phyloP scores from a whole-genome alignment of 768 basidiomycete species.

The Phanerochaete carnosa region DNA sequence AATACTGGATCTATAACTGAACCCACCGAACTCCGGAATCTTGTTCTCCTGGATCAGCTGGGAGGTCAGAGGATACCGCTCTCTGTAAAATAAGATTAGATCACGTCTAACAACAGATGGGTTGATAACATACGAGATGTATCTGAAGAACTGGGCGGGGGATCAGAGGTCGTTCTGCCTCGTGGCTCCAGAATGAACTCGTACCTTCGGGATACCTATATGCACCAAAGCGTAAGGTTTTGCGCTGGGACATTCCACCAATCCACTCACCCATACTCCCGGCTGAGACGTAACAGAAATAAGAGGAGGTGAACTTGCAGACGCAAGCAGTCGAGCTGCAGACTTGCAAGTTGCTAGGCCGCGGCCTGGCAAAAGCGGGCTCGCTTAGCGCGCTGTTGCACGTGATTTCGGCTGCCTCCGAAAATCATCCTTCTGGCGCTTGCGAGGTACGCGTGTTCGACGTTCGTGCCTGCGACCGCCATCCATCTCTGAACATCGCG shows the following conservation, averaged over 20 bases:
- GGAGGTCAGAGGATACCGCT: conserved; percentile 97
- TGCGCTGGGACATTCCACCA: neutral
- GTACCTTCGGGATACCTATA: conserved; percentile 48
- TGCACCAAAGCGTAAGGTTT: neutral
- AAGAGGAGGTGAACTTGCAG: neutral
- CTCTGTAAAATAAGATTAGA: conserved; percentile 44
- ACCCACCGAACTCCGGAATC: conserved; percentile 94
- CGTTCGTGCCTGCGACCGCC: too few relatives aligned
- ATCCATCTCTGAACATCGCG: too few relatives aligned
- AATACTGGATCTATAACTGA: neutral
- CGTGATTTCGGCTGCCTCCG: neutral
- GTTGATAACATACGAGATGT: conserved; percentile 70
- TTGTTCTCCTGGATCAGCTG: conserved; percentile 98
- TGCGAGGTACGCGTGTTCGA: neutral
- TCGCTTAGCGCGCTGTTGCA: neutral
- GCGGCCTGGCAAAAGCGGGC: neutral
- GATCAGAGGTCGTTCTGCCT: neutral
- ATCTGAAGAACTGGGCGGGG: conserved; percentile 82
- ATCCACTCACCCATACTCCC: neutral
- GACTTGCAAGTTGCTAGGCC: neutral
- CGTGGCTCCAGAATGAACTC: conserved; percentile 8
- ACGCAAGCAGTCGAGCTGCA: neutral
- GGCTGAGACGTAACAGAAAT: neutral
- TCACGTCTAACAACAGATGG: neutral
- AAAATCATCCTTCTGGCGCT: neutral